phyloP scores from a whole-genome alignment of 495 filamentous ascomycete species.

The Elaphomyces granulatus region DNA sequence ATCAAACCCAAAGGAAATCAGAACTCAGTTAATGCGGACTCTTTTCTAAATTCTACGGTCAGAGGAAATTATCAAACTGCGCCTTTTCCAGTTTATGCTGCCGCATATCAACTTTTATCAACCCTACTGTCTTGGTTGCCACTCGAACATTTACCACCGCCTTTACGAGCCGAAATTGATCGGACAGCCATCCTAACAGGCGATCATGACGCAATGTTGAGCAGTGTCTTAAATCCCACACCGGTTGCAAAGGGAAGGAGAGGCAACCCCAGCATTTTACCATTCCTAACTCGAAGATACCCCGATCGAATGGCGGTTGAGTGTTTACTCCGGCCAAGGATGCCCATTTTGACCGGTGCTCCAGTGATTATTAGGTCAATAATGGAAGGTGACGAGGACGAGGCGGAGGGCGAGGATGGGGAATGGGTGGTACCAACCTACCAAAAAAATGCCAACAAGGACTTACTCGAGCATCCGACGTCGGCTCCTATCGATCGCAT shows the following conservation, averaged over 20 bases:
- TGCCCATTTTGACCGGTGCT: conserved; percentile 38
- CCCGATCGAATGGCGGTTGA: conserved; percentile 51
- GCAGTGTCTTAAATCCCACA: conserved; percentile 65
- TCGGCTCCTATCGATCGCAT: conserved; percentile 2
- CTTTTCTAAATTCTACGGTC: conserved; percentile 32
- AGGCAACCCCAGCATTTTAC: conserved; percentile 54
- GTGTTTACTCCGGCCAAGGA: conserved; percentile 51
- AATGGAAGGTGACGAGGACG: conserved; percentile 11
- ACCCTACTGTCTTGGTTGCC: conserved; percentile 44
- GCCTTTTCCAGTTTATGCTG: conserved; percentile 29
- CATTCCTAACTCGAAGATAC: conserved; percentile 51
- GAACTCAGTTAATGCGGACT: conserved; percentile 37
- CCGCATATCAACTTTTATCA: conserved; percentile 48
- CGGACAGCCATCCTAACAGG: conserved; percentile 57
- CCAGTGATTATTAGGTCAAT: too few species aligned
- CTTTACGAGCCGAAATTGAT: conserved; percentile 57
- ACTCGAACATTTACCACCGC: conserved; percentile 42
- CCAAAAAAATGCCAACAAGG: too few species aligned
- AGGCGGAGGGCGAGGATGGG: conserved; percentile 30
- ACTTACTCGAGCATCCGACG: too few species aligned
- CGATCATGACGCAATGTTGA: conserved; percentile 54
- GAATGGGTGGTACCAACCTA: too few species aligned
- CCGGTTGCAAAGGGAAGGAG: conserved; percentile 40
- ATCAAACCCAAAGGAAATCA: conserved; percentile 23
- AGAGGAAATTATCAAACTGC: neutral